These are phyloP conservation scores for Podaxis carcinomalis DNA, from an alignment of 768 basidiomycete species.

Conservation along the genomic window DNA sequence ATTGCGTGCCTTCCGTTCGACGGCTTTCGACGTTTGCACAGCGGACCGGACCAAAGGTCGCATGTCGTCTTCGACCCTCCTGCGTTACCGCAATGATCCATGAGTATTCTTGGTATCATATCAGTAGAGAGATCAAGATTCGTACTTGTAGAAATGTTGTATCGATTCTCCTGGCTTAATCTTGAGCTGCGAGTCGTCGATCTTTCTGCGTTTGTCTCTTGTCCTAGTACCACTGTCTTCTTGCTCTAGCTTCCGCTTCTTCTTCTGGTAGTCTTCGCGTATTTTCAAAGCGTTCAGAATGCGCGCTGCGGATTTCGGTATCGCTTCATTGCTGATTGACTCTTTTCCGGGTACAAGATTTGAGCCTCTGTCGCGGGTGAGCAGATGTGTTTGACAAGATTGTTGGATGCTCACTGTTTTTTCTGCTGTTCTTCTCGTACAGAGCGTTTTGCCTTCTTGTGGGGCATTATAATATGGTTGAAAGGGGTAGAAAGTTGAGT, in stretches of 20 bases:
- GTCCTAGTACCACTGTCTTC: conserved; percentile 22
- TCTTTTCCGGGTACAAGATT: conserved; percentile 46
- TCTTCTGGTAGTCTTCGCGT: conserved; percentile 49
- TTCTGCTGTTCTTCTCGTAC: conserved; percentile 38
- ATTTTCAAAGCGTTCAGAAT: conserved; percentile 61
- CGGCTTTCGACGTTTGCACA: conserved; percentile 50
- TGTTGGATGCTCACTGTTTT: conserved; percentile 33
- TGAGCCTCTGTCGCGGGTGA: conserved; percentile 33
- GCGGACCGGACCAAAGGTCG: conserved; percentile 59
- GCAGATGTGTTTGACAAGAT: background rate
- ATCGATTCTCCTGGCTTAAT: conserved; percentile 71
- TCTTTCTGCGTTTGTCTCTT: conserved; percentile 30
- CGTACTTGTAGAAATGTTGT: conserved; percentile 70
- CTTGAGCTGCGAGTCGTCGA: conserved; percentile 25
- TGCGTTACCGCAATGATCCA: conserved; percentile 19
- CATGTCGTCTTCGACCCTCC: conserved; percentile 74
- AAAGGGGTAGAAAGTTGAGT: background rate
- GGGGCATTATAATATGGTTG: conserved; percentile 43
- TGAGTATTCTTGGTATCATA: background rate
- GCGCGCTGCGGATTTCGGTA: conserved; percentile 67
- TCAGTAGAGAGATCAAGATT: background rate
- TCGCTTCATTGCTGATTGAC: conserved; percentile 45
- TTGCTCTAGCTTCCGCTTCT: conserved; percentile 38
- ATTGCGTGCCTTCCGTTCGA: conserved; percentile 40
- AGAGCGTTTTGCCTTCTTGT: conserved; percentile 57